phyloP scores from a whole-genome alignment of 257 asterid species.

The Echium plantagineum region DNA sequence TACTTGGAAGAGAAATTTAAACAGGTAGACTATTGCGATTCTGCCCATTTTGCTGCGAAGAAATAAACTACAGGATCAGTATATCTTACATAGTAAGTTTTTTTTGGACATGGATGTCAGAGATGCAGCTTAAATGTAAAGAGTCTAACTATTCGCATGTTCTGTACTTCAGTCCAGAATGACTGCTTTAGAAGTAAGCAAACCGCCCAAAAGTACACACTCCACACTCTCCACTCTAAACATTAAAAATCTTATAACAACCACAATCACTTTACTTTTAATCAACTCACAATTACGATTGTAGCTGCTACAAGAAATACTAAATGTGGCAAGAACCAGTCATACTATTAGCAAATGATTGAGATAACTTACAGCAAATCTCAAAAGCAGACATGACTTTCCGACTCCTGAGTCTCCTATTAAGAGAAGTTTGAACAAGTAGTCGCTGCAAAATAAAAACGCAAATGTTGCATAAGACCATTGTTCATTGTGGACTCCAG shows the following conservation, averaged over 20 bases:
- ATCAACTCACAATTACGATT: too few species aligned
- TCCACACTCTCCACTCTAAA: too few species aligned
- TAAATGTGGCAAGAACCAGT: neutral
- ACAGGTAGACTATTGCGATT: too few species aligned
- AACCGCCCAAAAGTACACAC: too few species aligned
- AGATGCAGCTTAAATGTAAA: too few species aligned
- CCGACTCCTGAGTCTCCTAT: conserved; percentile 92
- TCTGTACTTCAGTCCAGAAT: neutral
- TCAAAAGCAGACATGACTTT: conserved; percentile 74
- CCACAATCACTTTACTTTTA: too few species aligned
- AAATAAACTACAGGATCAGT: too few species aligned
- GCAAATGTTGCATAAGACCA: conserved; percentile 2
- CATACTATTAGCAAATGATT: neutral
- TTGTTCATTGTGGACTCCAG: neutral
- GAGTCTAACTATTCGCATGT: too few species aligned
- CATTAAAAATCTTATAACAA: too few species aligned
- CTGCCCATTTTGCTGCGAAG: too few species aligned
- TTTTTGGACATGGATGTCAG: too few species aligned
- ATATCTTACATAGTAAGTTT: neutral
- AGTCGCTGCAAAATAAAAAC: conserved; percentile 48
- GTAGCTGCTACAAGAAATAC: neutral
- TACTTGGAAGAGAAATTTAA: too few species aligned
- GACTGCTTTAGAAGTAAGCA: neutral
- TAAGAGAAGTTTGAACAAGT: conserved; percentile 69
- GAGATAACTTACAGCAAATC: conserved; percentile 58